A percentile compares a stretch with the other conserved stretches of the same genome.
phyloP scores from a whole-genome alignment of 2,329 filamentous ascomycete species.

The Pestalotiopsis sp. region DNA sequence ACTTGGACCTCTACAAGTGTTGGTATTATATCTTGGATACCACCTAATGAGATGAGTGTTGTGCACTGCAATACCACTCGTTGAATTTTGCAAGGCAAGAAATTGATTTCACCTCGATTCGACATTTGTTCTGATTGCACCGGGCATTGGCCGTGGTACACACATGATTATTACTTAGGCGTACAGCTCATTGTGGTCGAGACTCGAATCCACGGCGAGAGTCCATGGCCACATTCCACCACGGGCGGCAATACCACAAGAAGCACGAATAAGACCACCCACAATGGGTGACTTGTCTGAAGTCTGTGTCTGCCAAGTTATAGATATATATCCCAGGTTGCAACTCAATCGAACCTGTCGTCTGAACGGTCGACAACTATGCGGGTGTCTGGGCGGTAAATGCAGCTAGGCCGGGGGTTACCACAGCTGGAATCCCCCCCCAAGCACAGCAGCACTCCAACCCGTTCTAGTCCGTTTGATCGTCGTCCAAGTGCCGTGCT shows the following conservation, averaged over 20 bases:
- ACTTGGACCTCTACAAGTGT: not conserved
- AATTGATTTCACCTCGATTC: not conserved
- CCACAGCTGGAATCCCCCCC: too few species aligned
- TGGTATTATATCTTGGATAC: not conserved
- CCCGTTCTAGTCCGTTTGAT: not conserved
- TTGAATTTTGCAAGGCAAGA: too few species aligned
- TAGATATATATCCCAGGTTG: not conserved
- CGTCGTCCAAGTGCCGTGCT: not conserved
- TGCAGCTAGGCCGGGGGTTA: not conserved
- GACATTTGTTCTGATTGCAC: not conserved
- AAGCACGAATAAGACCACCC: not conserved
- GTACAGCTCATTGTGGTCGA: too few species aligned
- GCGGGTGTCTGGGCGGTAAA: not conserved
- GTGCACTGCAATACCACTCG: too few species aligned
- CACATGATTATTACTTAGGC: too few species aligned
- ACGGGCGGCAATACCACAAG: not conserved
- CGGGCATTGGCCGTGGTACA: too few species aligned
- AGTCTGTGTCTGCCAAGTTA: constrained; percentile 1
- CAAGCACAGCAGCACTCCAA: too few species aligned
- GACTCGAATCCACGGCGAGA: too few species aligned
- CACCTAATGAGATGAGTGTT: not conserved
- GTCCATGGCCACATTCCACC: not conserved
- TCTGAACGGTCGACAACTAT: not conserved
- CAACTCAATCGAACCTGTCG: not conserved
- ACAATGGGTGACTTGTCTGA: not conserved